Evolutionary conservation across 345 rosid genomes (phyloP).

Genomic region (Balakata baccata): DNA sequence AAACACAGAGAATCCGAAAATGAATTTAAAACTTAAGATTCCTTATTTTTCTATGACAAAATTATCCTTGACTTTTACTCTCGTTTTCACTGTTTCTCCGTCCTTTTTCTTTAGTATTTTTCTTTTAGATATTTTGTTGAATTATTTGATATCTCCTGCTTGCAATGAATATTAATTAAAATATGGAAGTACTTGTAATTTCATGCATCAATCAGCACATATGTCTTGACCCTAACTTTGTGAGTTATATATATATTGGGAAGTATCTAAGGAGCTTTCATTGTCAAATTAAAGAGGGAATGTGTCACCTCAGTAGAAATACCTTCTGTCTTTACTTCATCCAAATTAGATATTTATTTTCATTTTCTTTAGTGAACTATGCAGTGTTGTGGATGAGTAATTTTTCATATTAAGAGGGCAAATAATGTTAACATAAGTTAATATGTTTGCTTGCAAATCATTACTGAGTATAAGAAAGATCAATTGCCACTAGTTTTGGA

Average conservation of each 20-base stretch:
- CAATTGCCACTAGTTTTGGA: constrained; percentile 79
- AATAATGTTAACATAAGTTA: not conserved
- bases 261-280: not conserved
- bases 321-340: not conserved
- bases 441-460: constrained; percentile 42
- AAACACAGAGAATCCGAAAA: too few species aligned
- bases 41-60: too few species aligned
- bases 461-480: constrained; percentile 74
- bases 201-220: not conserved
- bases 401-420: not conserved
- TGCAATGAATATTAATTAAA: not conserved
- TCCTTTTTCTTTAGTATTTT: not conserved
- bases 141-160: not conserved
- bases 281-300: not conserved
- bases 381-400: not conserved
- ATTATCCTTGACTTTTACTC: too few species aligned
- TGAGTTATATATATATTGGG: not conserved
- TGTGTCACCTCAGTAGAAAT: not conserved
- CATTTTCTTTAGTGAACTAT: not conserved
- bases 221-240: not conserved
- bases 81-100: too few species aligned
- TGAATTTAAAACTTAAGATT: too few species aligned
- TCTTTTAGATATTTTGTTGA: not conserved
- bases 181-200: not conserved
- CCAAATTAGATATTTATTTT: not conserved